These are phyloP conservation scores for Asterochloris erici DNA, from an alignment of 139 green algal genomes.

Conservation along the genomic window DNA sequence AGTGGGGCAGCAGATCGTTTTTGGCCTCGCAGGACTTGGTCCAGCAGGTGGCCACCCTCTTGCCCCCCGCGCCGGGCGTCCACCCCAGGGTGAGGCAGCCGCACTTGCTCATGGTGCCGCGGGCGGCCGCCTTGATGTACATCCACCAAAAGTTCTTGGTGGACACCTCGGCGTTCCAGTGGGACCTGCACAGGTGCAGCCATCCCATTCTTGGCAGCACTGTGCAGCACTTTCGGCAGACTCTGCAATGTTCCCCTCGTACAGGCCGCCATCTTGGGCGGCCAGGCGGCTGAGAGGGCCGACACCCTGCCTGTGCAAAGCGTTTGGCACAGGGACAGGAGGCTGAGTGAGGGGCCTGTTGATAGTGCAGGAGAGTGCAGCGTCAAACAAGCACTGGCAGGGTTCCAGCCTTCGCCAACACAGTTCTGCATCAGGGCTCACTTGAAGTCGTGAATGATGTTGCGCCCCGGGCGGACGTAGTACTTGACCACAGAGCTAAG, in stretches of 20 bases:
- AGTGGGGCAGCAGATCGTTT: slow-evolving; percentile 8
- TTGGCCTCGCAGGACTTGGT: slow-evolving; percentile 6
- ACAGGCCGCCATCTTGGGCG: no score
- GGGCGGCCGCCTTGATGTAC: slow-evolving; percentile 6
- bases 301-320: no score
- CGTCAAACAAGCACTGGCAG: no score
- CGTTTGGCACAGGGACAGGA: no score
- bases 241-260: no score
- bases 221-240: neutral
- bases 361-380: no score
- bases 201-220: neutral
- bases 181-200: neutral
- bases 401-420: no score
- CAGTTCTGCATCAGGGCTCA: neutral
- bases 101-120: slow-evolving; percentile 7
- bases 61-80: slow-evolving; percentile 4
- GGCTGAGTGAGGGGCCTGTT: no score
- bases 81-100: slow-evolving; percentile 6
- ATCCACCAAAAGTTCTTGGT: slow-evolving; percentile 21
- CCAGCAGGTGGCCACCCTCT: neutral
- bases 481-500: slow-evolving; percentile 4
- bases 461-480: slow-evolving; percentile 10
- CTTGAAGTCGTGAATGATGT: slow-evolving; percentile 13
- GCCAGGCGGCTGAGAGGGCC: no score
- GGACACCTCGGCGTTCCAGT: slow-evolving; percentile 15